These are phyloP conservation scores for Tetrapyrgos nigripes DNA, from an alignment of 1,284 basidiomycete genomes.

Conservation along the genomic window DNA sequence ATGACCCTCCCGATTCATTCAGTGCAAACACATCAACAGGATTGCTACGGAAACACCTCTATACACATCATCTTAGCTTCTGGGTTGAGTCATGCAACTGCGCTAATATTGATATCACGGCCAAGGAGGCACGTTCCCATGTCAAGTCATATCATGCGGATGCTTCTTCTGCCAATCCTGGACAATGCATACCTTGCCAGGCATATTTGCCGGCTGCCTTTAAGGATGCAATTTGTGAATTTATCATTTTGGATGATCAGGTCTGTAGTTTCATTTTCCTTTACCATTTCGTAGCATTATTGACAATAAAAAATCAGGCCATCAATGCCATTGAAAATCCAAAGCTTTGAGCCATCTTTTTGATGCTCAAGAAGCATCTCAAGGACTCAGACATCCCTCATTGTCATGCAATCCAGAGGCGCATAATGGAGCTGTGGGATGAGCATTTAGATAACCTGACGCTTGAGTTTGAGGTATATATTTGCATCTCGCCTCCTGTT, in stretches of 20 bases:
- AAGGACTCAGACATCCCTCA: conserved; percentile 31
- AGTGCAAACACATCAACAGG: neutral
- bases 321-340: conserved; percentile 27
- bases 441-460: conserved; percentile 24
- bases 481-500: neutral
- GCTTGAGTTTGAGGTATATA: conserved; percentile 25
- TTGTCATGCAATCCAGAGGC: conserved; percentile 26
- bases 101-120: conserved; percentile 10
- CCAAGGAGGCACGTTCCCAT: neutral
- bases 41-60: neutral
- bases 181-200: neutral
- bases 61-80: neutral
- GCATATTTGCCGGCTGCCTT: conserved; percentile 26
- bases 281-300: conserved; percentile 8
- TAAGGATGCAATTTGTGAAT: conserved; percentile 32
- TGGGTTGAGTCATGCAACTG: conserved; percentile 6
- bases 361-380: conserved; percentile 32
- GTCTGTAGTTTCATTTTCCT: conserved; percentile 25
- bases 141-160: conserved; percentile 9
- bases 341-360: conserved; percentile 28
- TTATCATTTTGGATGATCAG: conserved; percentile 38
- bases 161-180: neutral
- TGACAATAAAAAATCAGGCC: conserved; percentile 23
- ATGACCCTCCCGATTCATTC: neutral
- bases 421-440: conserved; percentile 27